Conservation (phyloP, 192 early-diverging fungal genomes). For the Backusella psychrophila region DNA sequence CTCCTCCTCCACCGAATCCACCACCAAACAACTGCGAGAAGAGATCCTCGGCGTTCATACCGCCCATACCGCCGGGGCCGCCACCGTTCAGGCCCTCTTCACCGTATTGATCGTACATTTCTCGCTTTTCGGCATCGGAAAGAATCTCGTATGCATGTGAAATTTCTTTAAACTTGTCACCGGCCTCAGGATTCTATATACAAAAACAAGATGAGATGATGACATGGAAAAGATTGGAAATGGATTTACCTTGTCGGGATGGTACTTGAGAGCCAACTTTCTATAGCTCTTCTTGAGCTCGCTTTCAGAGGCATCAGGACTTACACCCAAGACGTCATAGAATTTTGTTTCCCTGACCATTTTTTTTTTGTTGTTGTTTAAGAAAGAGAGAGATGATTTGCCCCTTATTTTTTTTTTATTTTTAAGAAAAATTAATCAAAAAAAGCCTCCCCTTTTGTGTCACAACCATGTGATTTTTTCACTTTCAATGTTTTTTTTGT, state of each 20-base stretch:
- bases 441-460: neutral
- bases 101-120: conserved; percentile 92
- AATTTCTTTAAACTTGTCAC: conserved; percentile 97
- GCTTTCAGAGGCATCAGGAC: conserved; percentile 66
- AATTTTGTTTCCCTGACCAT: conserved; percentile 81
- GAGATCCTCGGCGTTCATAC: conserved; percentile 89
- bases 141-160: conserved; percentile 97
- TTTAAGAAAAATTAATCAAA: neutral
- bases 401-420: neutral
- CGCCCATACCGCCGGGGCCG: conserved; percentile 54
- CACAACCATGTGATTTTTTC: neutral
- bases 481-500: too few relatives aligned
- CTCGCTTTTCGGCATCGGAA: conserved; percentile 86
- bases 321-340: conserved; percentile 89
- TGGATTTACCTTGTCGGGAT: conserved; percentile 73
- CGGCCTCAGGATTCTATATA: conserved; percentile 81
- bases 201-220: neutral
- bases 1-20: conserved; percentile 73
- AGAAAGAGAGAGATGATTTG: neutral
- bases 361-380: neutral
- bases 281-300: conserved; percentile 98
- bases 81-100: conserved; percentile 87
- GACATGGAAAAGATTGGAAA: neutral
- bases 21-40: conserved; percentile 98
- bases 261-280: conserved; percentile 92